Conservation (phyloP, 257 asterid species). For the Penstemon newberryi region DNA sequence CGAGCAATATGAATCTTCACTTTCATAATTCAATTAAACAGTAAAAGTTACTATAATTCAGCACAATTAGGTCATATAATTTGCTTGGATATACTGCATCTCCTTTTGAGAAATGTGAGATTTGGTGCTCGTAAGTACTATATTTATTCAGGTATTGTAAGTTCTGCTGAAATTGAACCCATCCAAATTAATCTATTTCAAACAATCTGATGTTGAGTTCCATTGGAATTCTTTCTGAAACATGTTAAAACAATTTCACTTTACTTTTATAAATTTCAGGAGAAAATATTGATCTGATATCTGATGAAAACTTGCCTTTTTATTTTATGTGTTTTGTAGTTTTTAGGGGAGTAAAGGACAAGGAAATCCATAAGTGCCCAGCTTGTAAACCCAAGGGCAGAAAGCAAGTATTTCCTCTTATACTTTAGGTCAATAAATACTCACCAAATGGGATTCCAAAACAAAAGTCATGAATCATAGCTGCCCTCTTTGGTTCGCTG, state of each 20-base stretch:
- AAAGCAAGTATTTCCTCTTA: background rate
- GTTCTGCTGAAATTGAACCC: background rate
- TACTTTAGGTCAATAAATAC: slow-evolving; percentile 27
- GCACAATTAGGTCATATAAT: background rate
- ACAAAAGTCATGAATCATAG: slow-evolving; percentile 92
- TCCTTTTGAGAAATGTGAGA: background rate
- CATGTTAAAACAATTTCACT: background rate
- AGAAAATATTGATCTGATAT: slow-evolving; percentile 4
- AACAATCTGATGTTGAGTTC: background rate
- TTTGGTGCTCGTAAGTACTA: background rate
- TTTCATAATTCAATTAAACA: background rate
- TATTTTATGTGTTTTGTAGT: no score
- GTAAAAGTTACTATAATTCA: background rate
- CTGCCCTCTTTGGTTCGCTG: slow-evolving; percentile 56
- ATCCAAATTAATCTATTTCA: background rate
- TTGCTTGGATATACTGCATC: background rate
- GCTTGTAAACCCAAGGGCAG: slow-evolving; percentile 16
- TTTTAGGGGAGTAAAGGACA: background rate
- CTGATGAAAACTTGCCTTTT: background rate
- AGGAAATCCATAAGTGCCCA: background rate
- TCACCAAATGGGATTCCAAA: slow-evolving; percentile 92
- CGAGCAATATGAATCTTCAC: background rate
- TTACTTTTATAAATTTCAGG: background rate
- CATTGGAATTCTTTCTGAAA: background rate
- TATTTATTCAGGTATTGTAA: background rate